Conservation (phyloP, 805 yeast genomes). For the Candida gorgasii region DNA sequence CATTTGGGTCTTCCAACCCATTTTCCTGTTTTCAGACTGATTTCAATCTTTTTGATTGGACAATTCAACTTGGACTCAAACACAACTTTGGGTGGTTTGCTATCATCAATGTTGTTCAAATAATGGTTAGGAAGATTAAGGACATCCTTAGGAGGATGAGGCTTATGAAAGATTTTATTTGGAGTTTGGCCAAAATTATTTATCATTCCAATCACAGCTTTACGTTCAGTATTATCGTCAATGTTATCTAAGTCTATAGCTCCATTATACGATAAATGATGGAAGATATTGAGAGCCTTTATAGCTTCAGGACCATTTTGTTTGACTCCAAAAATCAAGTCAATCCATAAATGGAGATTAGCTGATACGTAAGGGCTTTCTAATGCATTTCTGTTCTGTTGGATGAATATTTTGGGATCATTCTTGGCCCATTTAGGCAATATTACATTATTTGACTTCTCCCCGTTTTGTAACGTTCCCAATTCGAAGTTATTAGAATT, state of each 20-base stretch:
- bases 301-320: slow-evolving; percentile 75
- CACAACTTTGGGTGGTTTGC: slow-evolving; percentile 36
- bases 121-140: slow-evolving; percentile 38
- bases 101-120: slow-evolving; percentile 29
- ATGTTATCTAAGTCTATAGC: slow-evolving; percentile 75
- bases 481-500: slow-evolving; percentile 69
- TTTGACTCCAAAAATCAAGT: slow-evolving; percentile 76
- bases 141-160: slow-evolving; percentile 58
- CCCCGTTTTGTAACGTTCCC: slow-evolving; percentile 67
- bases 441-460: slow-evolving; percentile 59
- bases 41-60: slow-evolving; percentile 48
- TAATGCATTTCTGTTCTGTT: slow-evolving; percentile 76
- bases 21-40: slow-evolving; percentile 38
- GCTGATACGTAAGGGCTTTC: slow-evolving; percentile 81
- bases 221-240: slow-evolving; percentile 68
- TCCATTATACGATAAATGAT: slow-evolving; percentile 82
- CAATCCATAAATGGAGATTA: slow-evolving; percentile 82
- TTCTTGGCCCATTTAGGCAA: slow-evolving; percentile 84
- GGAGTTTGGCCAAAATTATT: slow-evolving; percentile 95
- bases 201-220: slow-evolving; percentile 79
- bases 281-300: slow-evolving; percentile 72
- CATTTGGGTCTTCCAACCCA: slow-evolving; percentile 56
- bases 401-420: slow-evolving; percentile 72
- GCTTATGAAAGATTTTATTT: slow-evolving; percentile 61
- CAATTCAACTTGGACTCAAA: slow-evolving; percentile 44